A percentile compares a stretch with the other conserved stretches of the same genome.
These are phyloP conservation scores for Lentinula boryana DNA, from an alignment of 768 basidiomycete genomes.

Conservation along the genomic window DNA sequence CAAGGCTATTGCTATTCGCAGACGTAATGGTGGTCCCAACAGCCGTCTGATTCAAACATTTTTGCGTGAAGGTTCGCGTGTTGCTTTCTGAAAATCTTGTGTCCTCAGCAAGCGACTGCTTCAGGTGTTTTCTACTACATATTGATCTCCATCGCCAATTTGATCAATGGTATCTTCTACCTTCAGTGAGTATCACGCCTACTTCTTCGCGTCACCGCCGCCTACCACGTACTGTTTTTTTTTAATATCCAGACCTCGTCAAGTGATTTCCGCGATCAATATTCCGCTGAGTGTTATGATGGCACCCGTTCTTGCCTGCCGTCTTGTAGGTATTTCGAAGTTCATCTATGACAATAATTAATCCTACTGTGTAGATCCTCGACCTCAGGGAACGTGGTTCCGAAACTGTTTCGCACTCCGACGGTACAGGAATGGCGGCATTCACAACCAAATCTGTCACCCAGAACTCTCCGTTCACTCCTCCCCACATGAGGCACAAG, in stretches of 20 bases:
- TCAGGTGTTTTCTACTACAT: slow-evolving; percentile 80
- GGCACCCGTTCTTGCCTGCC: slow-evolving; percentile 72
- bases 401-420: slow-evolving; percentile 70
- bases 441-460: slow-evolving; percentile 61
- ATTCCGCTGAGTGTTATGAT: slow-evolving; percentile 85
- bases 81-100: not conserved
- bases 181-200: slow-evolving; percentile 53
- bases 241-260: slow-evolving; percentile 62
- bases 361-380: slow-evolving; percentile 49
- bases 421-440: slow-evolving; percentile 61
- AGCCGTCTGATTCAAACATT: slow-evolving; percentile 81
- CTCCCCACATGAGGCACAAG: slow-evolving; percentile 41
- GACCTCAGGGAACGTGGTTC: slow-evolving; percentile 80
- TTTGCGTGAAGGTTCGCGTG: slow-evolving; percentile 61
- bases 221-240: slow-evolving; percentile 6
- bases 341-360: slow-evolving; percentile 2
- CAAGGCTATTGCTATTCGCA: slow-evolving; percentile 73
- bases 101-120: not conserved
- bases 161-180: slow-evolving; percentile 83
- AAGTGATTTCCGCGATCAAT: slow-evolving; percentile 78
- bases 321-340: slow-evolving; percentile 43
- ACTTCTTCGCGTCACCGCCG: slow-evolving; percentile 1
- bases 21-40: slow-evolving; percentile 68
- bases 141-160: slow-evolving; percentile 80
- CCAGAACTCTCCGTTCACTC: slow-evolving; percentile 48